phyloP scores from a whole-genome alignment of 2,329 filamentous ascomycete species.

The Pezicula rhizophila region DNA sequence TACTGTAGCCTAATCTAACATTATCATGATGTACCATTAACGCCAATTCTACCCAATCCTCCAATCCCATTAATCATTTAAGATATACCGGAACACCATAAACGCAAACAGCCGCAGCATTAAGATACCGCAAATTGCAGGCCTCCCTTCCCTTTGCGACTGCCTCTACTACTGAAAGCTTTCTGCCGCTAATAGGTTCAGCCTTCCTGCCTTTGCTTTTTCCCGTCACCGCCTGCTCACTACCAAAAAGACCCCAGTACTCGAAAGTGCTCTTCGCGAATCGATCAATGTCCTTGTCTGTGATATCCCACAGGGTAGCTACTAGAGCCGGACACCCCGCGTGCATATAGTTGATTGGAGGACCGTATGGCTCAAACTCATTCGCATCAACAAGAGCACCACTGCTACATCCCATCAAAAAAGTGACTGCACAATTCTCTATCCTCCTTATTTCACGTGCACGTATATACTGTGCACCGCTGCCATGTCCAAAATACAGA shows the following conservation, averaged over 20 bases:
- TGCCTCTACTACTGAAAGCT: conserved; percentile 68
- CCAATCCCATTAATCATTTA: conserved; percentile 8
- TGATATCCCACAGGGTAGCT: conserved; percentile 96
- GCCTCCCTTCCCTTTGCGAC: conserved; percentile 67
- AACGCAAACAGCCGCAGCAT: conserved; percentile 86
- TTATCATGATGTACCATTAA: no score
- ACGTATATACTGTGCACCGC: conserved; percentile 89
- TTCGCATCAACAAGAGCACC: conserved; percentile 75
- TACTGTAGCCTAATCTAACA: no score
- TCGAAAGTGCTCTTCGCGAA: conserved; percentile 77
- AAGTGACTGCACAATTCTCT: conserved; percentile 69
- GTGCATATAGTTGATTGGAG: conserved; percentile 86
- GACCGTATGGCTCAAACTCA: conserved; percentile 85
- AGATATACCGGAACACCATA: conserved; percentile 85
- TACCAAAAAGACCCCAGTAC: conserved; percentile 67
- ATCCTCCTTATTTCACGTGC: conserved; percentile 75
- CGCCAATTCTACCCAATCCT: neutral
- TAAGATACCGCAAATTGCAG: conserved; percentile 87
- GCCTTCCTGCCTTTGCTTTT: conserved; percentile 25
- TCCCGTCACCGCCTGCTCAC: conserved; percentile 24
- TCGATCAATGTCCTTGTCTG: conserved; percentile 93
- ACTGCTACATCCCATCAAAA: conserved; percentile 93
- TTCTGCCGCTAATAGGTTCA: conserved; percentile 24
- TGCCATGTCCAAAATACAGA: conserved; percentile 94
- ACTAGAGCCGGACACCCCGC: conserved; percentile 82